Percentiles rank a stretch among this genome's conserved stretches.
Conservation (phyloP, 75 land plant species). For the Selaginella moellendorffii region DNA sequence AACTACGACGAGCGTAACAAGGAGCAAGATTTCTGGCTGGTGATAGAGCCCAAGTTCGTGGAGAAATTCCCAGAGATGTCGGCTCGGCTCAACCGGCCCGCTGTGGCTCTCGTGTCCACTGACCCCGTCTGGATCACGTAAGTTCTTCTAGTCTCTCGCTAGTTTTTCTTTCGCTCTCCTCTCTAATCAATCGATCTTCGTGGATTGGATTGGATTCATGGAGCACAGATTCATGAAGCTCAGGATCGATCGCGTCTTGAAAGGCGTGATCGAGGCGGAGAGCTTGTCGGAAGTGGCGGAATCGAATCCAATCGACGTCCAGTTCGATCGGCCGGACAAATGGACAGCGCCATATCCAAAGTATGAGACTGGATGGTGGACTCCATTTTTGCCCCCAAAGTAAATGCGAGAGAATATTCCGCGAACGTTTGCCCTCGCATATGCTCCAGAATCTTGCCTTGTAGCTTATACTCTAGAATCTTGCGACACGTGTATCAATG, state of each 20-base stretch:
- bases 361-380: constrained; percentile 67
- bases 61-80: constrained; percentile 77
- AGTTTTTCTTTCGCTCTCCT: background rate
- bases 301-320: constrained; percentile 34
- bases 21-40: constrained; percentile 92
- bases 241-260: constrained; percentile 68
- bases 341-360: constrained; percentile 70
- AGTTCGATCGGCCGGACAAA: constrained; percentile 45
- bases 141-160: background rate
- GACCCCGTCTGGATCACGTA: constrained; percentile 89
- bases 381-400: constrained; percentile 36
- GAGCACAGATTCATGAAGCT: constrained; percentile 80
- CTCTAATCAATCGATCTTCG: background rate
- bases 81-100: constrained; percentile 58
- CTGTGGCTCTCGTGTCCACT: constrained; percentile 90
- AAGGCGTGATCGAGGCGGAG: constrained; percentile 47
- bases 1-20: constrained; percentile 47
- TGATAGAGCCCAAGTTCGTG: constrained; percentile 83
- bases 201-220: background rate
- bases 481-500: too few species aligned
- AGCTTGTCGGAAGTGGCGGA: constrained; percentile 48
- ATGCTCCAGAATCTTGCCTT: too few species aligned
- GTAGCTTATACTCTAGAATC: too few species aligned
- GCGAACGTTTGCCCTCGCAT: too few species aligned
- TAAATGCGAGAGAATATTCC: background rate